Evolutionary conservation across 2,329 filamentous ascomycete species (phyloP).

Genomic region (Pseudogymnoascus sp.): DNA sequence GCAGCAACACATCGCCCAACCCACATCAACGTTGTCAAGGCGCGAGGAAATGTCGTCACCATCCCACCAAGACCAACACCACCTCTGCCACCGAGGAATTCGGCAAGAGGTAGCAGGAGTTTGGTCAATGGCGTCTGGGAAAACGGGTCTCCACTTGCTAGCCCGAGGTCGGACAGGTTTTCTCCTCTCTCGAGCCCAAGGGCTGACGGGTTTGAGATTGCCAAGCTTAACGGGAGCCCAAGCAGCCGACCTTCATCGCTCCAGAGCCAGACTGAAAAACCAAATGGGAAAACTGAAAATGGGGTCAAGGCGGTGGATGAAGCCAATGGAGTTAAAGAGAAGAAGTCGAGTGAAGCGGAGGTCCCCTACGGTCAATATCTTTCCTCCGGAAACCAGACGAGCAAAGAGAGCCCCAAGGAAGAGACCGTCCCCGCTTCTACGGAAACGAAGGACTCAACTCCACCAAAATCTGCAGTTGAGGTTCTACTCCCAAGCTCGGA

Average conservation of each 20-base stretch:
- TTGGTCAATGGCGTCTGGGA: constrained; percentile 19
- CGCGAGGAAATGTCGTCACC: constrained; percentile 73
- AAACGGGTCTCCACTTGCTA: constrained; percentile 17
- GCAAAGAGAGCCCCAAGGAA: not conserved
- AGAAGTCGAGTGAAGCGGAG: not conserved
- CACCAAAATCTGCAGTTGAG: not conserved
- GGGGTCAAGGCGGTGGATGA: not conserved
- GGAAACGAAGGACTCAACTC: not conserved
- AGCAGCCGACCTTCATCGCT: constrained; percentile 1
- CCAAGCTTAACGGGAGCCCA: not conserved
- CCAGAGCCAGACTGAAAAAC: not conserved
- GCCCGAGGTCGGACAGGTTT: constrained; percentile 12
- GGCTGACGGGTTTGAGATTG: constrained; percentile 5
- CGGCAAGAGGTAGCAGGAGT: constrained; percentile 40
- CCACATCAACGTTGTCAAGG: constrained; percentile 32
- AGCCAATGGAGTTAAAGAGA: not conserved
- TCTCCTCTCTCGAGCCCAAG: constrained; percentile 12
- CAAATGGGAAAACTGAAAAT: not conserved
- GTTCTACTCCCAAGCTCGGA: not conserved
- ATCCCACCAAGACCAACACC: constrained; percentile 80
- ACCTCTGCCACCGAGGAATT: constrained; percentile 65
- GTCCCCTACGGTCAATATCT: not conserved
- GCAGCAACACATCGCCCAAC: constrained; percentile 47
- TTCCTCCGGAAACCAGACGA: not conserved
- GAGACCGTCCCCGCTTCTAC: not conserved